Evolutionary conservation across 495 filamentous ascomycete genomes (phyloP).

Genomic region (Neurospora pannonica): DNA sequence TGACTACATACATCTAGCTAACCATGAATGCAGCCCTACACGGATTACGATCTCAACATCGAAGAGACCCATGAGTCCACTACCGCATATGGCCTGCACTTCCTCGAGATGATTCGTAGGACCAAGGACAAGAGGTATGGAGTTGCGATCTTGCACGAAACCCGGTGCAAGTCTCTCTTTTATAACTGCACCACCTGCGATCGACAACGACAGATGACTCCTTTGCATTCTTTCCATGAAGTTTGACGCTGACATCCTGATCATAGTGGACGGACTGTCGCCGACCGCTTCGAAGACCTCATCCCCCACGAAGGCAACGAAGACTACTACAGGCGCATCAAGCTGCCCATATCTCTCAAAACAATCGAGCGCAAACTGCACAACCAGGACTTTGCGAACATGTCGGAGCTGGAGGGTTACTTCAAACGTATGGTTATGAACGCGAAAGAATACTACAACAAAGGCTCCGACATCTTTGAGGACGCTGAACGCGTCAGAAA

Average conservation of each 20-base stretch:
- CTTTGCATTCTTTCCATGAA: not conserved
- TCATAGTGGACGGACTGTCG: conserved; percentile 54
- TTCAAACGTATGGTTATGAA: conserved; percentile 71
- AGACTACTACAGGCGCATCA: conserved; percentile 66
- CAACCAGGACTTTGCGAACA: conserved; percentile 48
- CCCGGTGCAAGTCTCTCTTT: not conserved
- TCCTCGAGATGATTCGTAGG: conserved; percentile 54
- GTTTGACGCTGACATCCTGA: conserved; percentile 8
- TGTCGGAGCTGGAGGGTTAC: conserved; percentile 60
- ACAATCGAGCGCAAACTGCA: conserved; percentile 63
- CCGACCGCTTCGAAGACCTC: conserved; percentile 61
- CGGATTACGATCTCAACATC: conserved; percentile 30
- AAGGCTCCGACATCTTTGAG: conserved; percentile 52
- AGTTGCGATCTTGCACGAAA: not conserved
- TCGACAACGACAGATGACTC: not conserved
- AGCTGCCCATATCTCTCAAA: conserved; percentile 66
- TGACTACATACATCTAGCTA: not conserved
- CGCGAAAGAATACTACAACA: conserved; percentile 63
- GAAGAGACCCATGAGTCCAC: conserved; percentile 54
- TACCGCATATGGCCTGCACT: conserved; percentile 54
- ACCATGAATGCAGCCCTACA: conserved; percentile 14
- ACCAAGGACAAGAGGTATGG: conserved; percentile 65
- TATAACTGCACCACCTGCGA: not conserved
- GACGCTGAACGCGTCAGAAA: conserved; percentile 72
- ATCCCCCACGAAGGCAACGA: conserved; percentile 51